Evolutionary conservation across 306 rosid genomes (phyloP), one percentile per base, ranked within the genome.

Genomic region (Arachis hypogaea): DNA sequence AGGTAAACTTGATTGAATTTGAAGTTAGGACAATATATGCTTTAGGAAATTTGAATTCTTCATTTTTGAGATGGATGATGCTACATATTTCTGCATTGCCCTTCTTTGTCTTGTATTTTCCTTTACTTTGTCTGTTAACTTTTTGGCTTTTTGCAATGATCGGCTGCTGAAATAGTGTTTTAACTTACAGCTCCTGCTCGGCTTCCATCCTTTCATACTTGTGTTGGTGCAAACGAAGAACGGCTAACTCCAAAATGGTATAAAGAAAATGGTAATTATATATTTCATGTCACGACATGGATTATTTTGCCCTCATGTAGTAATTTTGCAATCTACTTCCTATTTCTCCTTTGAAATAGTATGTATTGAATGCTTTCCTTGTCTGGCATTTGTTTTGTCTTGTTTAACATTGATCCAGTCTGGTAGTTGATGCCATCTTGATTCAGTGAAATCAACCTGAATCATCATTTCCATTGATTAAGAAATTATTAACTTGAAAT

Each of bases 201-300:
- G 57, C 97, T 94, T 80, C 97, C 99, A 80, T 85, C 96, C 65
- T 92, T 94, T 81, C 97, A 94, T 84, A 94, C 97, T 60, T 94
- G 99, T 79, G 97, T 94, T 38, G 99, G 97, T 71, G 95, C 90
- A 29, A 85, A 92, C 79, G 93, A 88, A 86, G 99, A 94, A 85
- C 89, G 96, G 75, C 80, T 94, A 67, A 92, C 97, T 71, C 93
- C 97, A 22, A 92, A 92, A 81, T 92, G 99, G 99, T 94, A 94
- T 67, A 89, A 79, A 77, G 99, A 94, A 76, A 85, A 94, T 69
- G 97, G 99, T 89, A 92, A 89, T 80, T 76, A 79, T 84, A 60
- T 78, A 77, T 41, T 60, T 69, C 49, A 9, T 49, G 5, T 81
- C 72, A 55, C 42, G 52, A 41, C 72, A 5, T 66, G 59, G 38